Conservation (phyloP, 768 basidiomycete genomes). For the Hygrophoropsis aurantiaca region DNA sequence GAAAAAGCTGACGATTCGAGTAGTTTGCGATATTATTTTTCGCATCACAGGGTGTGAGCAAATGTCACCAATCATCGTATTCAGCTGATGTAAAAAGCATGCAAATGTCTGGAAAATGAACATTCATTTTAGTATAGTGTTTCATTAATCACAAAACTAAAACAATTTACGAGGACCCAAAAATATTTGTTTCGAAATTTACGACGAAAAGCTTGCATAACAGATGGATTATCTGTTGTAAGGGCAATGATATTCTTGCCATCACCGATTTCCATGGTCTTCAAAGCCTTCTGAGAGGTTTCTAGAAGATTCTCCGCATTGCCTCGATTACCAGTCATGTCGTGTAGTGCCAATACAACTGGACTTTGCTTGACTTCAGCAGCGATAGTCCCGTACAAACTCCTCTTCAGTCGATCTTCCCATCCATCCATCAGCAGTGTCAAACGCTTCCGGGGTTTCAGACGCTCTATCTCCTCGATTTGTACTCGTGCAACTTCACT, state of each 20-base stretch:
- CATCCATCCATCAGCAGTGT: slow-evolving; percentile 33
- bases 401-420: slow-evolving; percentile 24
- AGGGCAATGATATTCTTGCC: slow-evolving; percentile 21
- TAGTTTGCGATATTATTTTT: slow-evolving; percentile 9
- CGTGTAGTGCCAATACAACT: slow-evolving; percentile 21
- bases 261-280: slow-evolving; percentile 17
- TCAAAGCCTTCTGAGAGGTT: slow-evolving; percentile 12
- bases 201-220: slow-evolving; percentile 22
- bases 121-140: background rate
- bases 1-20: slow-evolving; percentile 24
- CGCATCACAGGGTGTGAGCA: slow-evolving; percentile 19
- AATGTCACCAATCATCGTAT: slow-evolving; percentile 27
- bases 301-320: slow-evolving; percentile 20
- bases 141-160: background rate
- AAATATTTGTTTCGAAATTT: slow-evolving; percentile 13
- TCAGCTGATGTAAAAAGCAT: slow-evolving; percentile 28
- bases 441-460: slow-evolving; percentile 10
- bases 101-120: slow-evolving; percentile 16
- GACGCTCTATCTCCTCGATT: slow-evolving; percentile 14
- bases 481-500: slow-evolving; percentile 20
- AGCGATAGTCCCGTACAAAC: slow-evolving; percentile 26
- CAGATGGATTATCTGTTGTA: slow-evolving; percentile 31
- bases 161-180: slow-evolving; percentile 25
- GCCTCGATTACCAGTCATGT: slow-evolving; percentile 23
- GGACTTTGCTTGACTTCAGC: slow-evolving; percentile 22